A percentile compares a stretch with the other conserved stretches of the same genome.
These are phyloP conservation scores for Rhizopogon rudus DNA, from an alignment of 768 basidiomycete species.

Conservation along the genomic window DNA sequence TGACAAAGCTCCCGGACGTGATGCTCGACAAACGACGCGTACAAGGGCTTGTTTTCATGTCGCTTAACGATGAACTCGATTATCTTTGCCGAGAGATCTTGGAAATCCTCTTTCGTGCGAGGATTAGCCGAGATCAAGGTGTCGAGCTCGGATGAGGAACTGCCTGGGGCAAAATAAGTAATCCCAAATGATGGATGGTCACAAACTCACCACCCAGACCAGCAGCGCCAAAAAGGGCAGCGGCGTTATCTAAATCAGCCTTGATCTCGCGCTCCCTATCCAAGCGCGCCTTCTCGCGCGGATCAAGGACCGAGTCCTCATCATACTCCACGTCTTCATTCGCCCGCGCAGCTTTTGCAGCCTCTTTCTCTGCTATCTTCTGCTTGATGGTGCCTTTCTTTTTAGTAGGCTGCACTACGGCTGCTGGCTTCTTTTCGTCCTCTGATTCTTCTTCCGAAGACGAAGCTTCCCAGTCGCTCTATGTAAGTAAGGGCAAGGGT, in stretches of 20 bases:
- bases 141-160: slow-evolving; percentile 65
- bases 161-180: slow-evolving; percentile 35
- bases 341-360: slow-evolving; percentile 51
- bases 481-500: neutral
- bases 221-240: slow-evolving; percentile 72
- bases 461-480: slow-evolving; percentile 97
- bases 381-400: slow-evolving; percentile 92
- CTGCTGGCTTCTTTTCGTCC: slow-evolving; percentile 36
- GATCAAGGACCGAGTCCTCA: slow-evolving; percentile 75
- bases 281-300: slow-evolving; percentile 66
- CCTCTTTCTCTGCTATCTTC: slow-evolving; percentile 91
- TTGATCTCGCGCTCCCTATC: slow-evolving; percentile 83
- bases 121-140: slow-evolving; percentile 73
- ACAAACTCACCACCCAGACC: slow-evolving; percentile 52
- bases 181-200: no score
- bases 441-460: slow-evolving; percentile 61
- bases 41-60: slow-evolving; percentile 81
- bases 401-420: slow-evolving; percentile 64
- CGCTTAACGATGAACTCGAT: slow-evolving; percentile 71
- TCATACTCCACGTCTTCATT: slow-evolving; percentile 52
- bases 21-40: slow-evolving; percentile 77
- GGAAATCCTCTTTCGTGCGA: slow-evolving; percentile 86
- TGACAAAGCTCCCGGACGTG: slow-evolving; percentile 70
- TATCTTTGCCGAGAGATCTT: slow-evolving; percentile 65
- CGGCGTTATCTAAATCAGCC: slow-evolving; percentile 82